Conservation (phyloP, 805 yeast species). For the Candida schatavii region DNA sequence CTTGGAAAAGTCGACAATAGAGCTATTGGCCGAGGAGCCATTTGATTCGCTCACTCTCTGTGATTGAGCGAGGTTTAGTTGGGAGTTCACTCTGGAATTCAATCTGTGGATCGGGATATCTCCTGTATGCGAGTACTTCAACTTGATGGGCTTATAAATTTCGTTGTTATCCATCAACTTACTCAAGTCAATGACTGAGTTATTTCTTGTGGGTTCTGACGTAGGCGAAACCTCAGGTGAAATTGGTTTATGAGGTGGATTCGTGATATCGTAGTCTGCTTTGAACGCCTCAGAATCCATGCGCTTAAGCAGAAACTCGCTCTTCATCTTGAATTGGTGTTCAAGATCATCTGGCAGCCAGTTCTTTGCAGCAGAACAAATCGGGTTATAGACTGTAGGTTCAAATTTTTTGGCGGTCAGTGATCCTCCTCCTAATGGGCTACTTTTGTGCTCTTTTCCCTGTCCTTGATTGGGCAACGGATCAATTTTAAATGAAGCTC, state of each 20-base stretch:
- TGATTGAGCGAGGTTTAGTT: conserved; percentile 28
- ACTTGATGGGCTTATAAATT: conserved; percentile 36
- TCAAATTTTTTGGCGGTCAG: conserved; percentile 6
- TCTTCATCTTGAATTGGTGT: conserved; percentile 25
- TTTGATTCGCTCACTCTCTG: conserved; percentile 16
- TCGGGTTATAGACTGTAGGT: conserved; percentile 19
- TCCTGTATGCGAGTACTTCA: conserved; percentile 34
- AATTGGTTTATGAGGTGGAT: conserved; percentile 33
- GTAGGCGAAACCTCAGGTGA: conserved; percentile 43
- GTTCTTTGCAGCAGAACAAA: conserved; percentile 38
- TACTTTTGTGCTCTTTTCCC: conserved; percentile 6
- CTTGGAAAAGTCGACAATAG: conserved; percentile 23
- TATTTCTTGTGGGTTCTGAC: conserved; percentile 39
- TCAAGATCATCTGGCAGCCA: conserved; percentile 32
- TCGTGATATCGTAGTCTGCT: conserved; percentile 24
- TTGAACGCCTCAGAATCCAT: conserved; percentile 40
- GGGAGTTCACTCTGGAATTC: conserved; percentile 41
- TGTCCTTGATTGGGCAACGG: conserved; percentile 12
- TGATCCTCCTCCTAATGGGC: conserved; percentile 1
- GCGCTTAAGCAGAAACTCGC: conserved; percentile 33
- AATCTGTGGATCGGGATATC: conserved; percentile 38
- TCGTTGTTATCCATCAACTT: conserved; percentile 33
- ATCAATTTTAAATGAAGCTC: conserved; percentile 35
- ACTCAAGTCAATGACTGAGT: conserved; percentile 39
- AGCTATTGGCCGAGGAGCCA: conserved; percentile 19